Base-by-base conservation (phyloP, 305 asterid species). In the Fraxinus sp. region DNA sequence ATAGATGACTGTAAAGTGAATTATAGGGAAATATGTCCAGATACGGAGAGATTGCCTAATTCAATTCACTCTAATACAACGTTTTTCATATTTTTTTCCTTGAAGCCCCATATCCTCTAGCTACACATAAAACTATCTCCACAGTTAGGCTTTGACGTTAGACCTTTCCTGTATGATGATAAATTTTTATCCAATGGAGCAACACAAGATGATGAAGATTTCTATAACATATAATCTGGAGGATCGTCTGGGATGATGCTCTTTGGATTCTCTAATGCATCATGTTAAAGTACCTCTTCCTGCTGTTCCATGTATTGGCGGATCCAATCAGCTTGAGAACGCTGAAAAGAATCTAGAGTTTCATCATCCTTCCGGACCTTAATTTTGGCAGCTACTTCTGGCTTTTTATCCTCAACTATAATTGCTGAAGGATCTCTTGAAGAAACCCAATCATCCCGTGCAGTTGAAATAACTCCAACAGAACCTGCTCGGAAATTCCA, bases 281-380 rank as follows among this genome's bases (percentile, higher is more conserved):
- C 13, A 22, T 77, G 28, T 70, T 57, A 52, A 85, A 37, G 66
- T 88, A 96, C 99, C 99, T 94, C 98, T 87, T 95, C 97, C 87
- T 94, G 98, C 70, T 89, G 96, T 87, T 92, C 94, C 97, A 96
- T 88, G 85, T 96, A 96, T 83, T 87, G 97, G 79, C 94, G 97
- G 83, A 94, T 94, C 99, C 98, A 96, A 83, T 92, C 96, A 68
- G 97, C 97, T 89, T 96, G 99, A 79, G 97, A 87, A 64, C 77
- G 90, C 84, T 90, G 94, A 80, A 81, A 83, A 32, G 96, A 86
- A 83, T 87, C 93, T 41, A 94, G 85, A 80, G 85, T 86, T 85
- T 89, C 96, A 75, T 89, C 92, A 86, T 89, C 91, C 89, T 90
- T 91, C 55, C 87, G 87, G 79, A 89, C 92, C 87, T 90, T 93